phyloP scores from a whole-genome alignment of 192 early-diverging fungal species.

The Blastocladiella britannica region DNA sequence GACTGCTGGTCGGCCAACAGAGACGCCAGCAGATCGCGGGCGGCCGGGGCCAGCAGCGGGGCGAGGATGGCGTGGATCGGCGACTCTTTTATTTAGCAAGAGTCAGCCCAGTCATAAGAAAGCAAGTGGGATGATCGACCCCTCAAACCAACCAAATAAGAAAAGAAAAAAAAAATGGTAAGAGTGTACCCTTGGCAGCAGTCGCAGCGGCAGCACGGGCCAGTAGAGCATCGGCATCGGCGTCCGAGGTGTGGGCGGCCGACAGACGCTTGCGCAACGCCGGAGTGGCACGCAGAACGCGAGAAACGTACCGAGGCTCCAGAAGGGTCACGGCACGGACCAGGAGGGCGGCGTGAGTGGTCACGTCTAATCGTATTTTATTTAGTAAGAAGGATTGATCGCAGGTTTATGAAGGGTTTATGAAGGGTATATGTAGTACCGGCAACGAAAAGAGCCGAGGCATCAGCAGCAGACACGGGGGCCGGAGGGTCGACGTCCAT shows the following conservation, averaged over 20 bases:
- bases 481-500: background rate
- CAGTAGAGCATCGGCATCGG: slow-evolving; percentile 21
- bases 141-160: background rate
- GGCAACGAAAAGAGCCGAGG: background rate
- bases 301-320: slow-evolving; percentile 70
- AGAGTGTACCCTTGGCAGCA: too few species aligned
- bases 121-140: background rate
- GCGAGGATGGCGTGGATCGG: too few species aligned
- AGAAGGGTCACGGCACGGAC: slow-evolving; percentile 61
- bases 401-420: background rate
- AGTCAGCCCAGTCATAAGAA: too few species aligned
- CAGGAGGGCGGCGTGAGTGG: slow-evolving; percentile 61
- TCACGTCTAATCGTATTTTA: slow-evolving; percentile 43
- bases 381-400: background rate
- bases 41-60: too few species aligned
- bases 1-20: too few species aligned
- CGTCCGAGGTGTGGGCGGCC: slow-evolving; percentile 32
- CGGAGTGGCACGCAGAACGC: slow-evolving; percentile 63
- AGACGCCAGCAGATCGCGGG: too few species aligned
- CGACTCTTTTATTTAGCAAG: too few species aligned
- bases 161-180: too few species aligned
- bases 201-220: too few species aligned
- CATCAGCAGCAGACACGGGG: background rate
- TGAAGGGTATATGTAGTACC: too few species aligned
- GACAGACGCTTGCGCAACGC: slow-evolving; percentile 61